Base-by-base conservation (phyloP, 108 stramenopile species). In the Chaetoceros tenuissimus region DNA sequence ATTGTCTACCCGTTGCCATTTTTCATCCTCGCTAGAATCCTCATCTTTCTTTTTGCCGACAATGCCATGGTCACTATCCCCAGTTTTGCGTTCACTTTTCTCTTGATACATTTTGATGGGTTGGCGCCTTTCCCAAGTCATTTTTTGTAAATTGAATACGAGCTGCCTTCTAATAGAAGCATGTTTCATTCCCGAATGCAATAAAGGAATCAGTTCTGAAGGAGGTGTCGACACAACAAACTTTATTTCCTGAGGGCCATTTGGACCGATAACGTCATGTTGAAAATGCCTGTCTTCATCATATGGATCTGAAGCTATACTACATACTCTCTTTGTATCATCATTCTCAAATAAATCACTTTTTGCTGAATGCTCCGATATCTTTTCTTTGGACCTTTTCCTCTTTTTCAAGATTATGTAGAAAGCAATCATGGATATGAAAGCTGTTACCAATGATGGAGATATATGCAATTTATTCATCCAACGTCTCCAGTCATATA, bases 71-170 rank as follows among this genome's bases (percentile, higher is more conserved):
- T 48, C 40, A 47, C 47, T 21, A 55, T 21, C 19, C 47, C 24
- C 40, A 5, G 51, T n/a, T 34, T 52, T 52, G 19, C 25, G 29
- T 30, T 55, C 46, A 34, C 44, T 3, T 24, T 50, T 48, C 13
- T 49, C 44, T 28, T 59, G 17, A 30, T 31, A 24, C 28, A 16
- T 21, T 26, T 23, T 24, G 31, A 51, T 68, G 5, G 67, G 67
- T 0, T 57, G 0, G 28, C 56, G 52, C 2, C 57, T 8, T 13
- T 63, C 67, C 40, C 62, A 48, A 19, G 62, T 63, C 67, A 68
- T 68, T 24, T 63, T 55, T 17, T 54, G 49, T 24, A 63, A 57
- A 63, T 68, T 68, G 0, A 68, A 16, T 20, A 68, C 49, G 19
- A 68, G 53, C 0, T 56, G 23, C 16, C 67, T 23, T 25, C 31